These are phyloP conservation scores for Solanum hybrid DNA, from an alignment of 305 asterid species.

Conservation along the genomic window DNA sequence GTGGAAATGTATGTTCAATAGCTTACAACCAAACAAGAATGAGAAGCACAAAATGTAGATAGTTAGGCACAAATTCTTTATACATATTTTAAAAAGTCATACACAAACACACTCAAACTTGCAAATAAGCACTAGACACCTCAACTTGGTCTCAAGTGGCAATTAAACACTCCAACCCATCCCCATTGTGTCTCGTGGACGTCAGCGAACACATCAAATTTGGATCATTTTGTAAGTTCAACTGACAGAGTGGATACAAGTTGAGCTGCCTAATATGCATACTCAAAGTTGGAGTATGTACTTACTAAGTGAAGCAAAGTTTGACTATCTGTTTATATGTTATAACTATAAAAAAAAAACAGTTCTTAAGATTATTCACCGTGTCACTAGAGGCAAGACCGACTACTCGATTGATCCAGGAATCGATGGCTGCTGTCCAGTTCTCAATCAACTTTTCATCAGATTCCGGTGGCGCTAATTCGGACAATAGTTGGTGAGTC, in stretches of 20 bases:
- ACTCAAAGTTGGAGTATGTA: neutral
- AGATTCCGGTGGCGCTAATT: constrained; percentile 19
- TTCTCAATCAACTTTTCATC: constrained; percentile 32
- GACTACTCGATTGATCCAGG: constrained; percentile 63
- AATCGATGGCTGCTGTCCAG: constrained; percentile 65
- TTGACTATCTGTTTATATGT: neutral
- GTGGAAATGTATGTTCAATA: neutral
- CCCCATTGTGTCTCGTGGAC: neutral
- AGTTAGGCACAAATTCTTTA: neutral
- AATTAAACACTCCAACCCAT: neutral
- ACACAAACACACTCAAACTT: neutral
- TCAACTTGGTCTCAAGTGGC: neutral
- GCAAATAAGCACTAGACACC: neutral
- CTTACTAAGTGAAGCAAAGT: neutral
- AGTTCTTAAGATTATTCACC: constrained; percentile 24
- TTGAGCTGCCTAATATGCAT: neutral
- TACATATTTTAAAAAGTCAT: neutral
- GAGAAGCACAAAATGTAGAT: neutral
- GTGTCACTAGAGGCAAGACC: constrained; percentile 40
- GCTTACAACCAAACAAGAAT: neutral
- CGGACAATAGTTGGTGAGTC: constrained; percentile 53
- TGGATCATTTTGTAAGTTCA: neutral
- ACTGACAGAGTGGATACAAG: neutral
- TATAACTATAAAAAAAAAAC: neutral
- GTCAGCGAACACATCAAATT: neutral